Conservation (phyloP, 148 eudicot species). For the Beta vulgaris region DNA sequence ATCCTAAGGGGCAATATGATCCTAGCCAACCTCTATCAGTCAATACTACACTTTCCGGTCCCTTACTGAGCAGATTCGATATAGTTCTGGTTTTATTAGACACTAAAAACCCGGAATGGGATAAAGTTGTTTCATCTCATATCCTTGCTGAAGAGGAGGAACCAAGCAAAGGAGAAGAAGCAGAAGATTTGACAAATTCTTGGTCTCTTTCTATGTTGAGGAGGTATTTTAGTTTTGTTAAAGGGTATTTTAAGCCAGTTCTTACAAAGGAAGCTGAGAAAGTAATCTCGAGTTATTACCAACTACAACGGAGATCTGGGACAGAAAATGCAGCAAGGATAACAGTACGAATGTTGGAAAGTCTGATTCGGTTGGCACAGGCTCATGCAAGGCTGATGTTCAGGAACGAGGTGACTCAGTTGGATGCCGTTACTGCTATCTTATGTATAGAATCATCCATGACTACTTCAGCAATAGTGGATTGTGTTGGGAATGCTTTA, state of each 20-base stretch:
- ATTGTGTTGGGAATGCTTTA: constrained; percentile 81
- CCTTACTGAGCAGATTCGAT: constrained; percentile 90
- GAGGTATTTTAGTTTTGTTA: constrained; percentile 80
- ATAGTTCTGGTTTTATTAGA: constrained; percentile 89
- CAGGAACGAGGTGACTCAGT: constrained; percentile 74
- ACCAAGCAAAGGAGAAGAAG: constrained; percentile 34
- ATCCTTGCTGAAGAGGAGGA: constrained; percentile 67
- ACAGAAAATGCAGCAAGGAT: constrained; percentile 87
- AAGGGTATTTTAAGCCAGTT: constrained; percentile 73
- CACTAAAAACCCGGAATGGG: constrained; percentile 97
- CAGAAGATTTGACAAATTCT: constrained; percentile 47
- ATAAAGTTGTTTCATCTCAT: constrained; percentile 93
- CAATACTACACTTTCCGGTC: constrained; percentile 94
- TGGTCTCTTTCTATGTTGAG: constrained; percentile 89
- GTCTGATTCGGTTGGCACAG: constrained; percentile 92
- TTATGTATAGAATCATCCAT: constrained; percentile 97
- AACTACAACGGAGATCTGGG: constrained; percentile 86
- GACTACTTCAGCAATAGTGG: constrained; percentile 95
- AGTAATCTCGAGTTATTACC: constrained; percentile 85
- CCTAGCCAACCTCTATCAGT: constrained; percentile 83
- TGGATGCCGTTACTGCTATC: constrained; percentile 91
- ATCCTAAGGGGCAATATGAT: constrained; percentile 99
- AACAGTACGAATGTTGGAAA: constrained; percentile 93
- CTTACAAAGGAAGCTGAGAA: constrained; percentile 88
- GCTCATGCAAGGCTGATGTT: constrained; percentile 98